Evolutionary conservation across 169 alveolate species (phyloP).

Genomic region (Eimeria acervulina): DNA sequence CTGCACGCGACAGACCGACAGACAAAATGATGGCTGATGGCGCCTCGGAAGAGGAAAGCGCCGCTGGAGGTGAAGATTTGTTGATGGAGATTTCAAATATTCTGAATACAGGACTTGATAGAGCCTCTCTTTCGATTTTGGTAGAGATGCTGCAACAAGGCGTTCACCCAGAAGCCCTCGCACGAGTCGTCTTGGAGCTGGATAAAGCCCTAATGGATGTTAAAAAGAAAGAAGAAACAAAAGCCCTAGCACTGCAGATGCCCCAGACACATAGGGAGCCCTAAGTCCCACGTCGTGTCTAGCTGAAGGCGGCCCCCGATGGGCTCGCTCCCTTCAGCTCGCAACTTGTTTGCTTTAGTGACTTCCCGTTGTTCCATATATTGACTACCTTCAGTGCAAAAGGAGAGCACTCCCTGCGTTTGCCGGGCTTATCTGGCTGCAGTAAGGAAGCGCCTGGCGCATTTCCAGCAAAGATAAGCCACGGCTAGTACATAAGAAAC

Average conservation of each 20-base stretch:
- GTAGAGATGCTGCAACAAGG: conserved; percentile 90
- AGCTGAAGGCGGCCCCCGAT: too few species aligned
- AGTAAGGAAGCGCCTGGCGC: background rate
- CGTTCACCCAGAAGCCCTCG: conserved; percentile 93
- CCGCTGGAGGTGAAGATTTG: conserved; percentile 56
- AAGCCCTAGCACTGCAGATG: background rate
- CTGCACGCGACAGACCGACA: background rate
- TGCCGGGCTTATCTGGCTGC: background rate
- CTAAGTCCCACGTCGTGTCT: too few species aligned
- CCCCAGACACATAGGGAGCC: background rate
- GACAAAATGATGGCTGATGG: background rate
- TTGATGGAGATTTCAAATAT: conserved; percentile 89
- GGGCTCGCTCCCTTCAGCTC: too few species aligned
- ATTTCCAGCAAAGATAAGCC: too few species aligned
- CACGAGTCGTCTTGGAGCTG: conserved; percentile 91
- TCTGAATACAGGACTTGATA: conserved; percentile 91
- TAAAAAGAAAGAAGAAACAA: conserved; percentile 69
- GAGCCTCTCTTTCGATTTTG: conserved; percentile 86
- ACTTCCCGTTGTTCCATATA: too few species aligned
- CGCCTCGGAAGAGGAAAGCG: background rate
- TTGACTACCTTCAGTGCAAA: too few species aligned
- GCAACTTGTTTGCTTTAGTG: background rate
- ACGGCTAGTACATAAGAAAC: background rate
- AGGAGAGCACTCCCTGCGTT: too few species aligned
- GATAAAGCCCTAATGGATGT: conserved; percentile 89